Evolutionary conservation across 208 protist genomes (phyloP).

Genomic region (Leishmania tropica): DNA sequence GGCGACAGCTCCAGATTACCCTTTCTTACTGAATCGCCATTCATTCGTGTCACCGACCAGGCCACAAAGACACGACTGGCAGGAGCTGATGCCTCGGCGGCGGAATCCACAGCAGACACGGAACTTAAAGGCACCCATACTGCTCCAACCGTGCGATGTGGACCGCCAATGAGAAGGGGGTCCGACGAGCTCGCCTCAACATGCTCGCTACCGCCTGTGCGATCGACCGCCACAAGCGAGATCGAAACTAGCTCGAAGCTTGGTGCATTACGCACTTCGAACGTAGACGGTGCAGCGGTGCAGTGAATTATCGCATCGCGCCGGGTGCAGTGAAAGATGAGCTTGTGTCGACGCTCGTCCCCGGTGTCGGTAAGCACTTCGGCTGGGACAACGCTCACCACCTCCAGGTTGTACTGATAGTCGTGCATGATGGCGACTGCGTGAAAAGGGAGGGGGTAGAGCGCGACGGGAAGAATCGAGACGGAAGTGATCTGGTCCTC

Average conservation of each 20-base stretch:
- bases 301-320: conserved; percentile 28
- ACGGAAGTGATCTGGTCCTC: background rate
- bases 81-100: background rate
- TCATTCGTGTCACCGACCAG: conserved; percentile 25
- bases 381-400: conserved; percentile 28
- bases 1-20: conserved; percentile 5
- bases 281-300: conserved; percentile 10
- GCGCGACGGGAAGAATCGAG: too few species aligned
- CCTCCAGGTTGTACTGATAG: conserved; percentile 36
- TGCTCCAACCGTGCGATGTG: conserved; percentile 25
- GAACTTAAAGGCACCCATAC: conserved; percentile 22
- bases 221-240: conserved; percentile 4
- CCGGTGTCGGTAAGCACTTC: background rate
- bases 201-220: background rate
- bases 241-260: conserved; percentile 19
- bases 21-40: conserved; percentile 1
- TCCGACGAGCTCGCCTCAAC: conserved; percentile 2
- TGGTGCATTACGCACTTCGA: conserved; percentile 28
- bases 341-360: background rate
- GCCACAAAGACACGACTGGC: conserved; percentile 18
- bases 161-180: conserved; percentile 22
- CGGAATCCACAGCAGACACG: background rate
- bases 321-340: conserved; percentile 18
- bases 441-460: background rate
- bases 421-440: background rate